Percentiles rank a stretch among this genome's conserved stretches.
phyloP scores from a whole-genome alignment of 225 moss, liverwort and hornwort species.

The Marchantia paleacea region DNA sequence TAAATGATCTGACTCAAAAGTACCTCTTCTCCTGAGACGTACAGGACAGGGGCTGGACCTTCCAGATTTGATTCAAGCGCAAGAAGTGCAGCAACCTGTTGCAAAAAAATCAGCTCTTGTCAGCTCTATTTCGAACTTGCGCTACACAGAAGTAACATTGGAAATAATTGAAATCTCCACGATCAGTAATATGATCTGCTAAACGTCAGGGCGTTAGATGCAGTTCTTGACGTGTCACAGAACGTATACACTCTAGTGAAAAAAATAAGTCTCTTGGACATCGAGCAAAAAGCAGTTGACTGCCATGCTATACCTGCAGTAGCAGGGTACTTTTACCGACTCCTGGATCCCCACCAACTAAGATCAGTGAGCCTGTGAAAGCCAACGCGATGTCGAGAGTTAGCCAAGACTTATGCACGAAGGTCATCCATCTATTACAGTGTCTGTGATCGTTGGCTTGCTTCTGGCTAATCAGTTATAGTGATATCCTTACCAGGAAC shows the following conservation, averaged over 20 bases:
- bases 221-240: background rate
- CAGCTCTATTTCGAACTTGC: background rate
- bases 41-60: slow-evolving; percentile 84
- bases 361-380: slow-evolving; percentile 79
- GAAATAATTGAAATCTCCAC: no score
- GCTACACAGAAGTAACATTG: no score
- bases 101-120: background rate
- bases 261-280: background rate
- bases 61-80: slow-evolving; percentile 60
- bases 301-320: slow-evolving; percentile 71
- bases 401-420: background rate
- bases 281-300: background rate
- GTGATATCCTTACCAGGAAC: slow-evolving; percentile 62
- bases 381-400: slow-evolving; percentile 2
- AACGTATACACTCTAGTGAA: background rate
- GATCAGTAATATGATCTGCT: background rate
- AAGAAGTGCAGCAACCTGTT: slow-evolving; percentile 86
- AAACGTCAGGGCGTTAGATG: background rate
- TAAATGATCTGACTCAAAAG: background rate
- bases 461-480: background rate
- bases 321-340: slow-evolving; percentile 97
- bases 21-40: slow-evolving; percentile 99
- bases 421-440: background rate
- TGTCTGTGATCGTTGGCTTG: background rate
- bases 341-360: slow-evolving; percentile 97